phyloP scores from a whole-genome alignment of 2,329 filamentous ascomycete species.

The Orbilia brochopaga region DNA sequence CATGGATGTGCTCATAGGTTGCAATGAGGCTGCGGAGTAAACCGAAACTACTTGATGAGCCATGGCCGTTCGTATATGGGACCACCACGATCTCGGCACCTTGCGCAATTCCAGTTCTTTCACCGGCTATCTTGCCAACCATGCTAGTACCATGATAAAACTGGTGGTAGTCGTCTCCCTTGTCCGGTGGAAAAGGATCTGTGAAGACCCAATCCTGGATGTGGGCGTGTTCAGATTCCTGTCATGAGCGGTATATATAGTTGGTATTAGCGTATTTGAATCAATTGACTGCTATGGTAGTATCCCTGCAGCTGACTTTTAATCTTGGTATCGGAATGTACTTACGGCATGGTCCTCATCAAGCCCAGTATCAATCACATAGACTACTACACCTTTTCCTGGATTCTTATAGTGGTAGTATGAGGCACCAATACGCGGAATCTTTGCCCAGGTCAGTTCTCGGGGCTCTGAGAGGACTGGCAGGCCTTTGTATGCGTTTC shows the following conservation, averaged over 20 bases:
- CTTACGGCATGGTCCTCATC: constrained; percentile 12
- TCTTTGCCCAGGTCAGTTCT: neutral
- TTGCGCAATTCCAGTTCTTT: constrained; percentile 8
- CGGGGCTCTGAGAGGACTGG: constrained; percentile 4
- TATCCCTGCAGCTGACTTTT: too few species aligned
- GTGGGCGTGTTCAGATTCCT: neutral
- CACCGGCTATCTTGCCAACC: constrained; percentile 6
- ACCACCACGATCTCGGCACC: constrained; percentile 4
- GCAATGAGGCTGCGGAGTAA: constrained; percentile 1
- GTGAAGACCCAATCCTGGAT: constrained; percentile 5
- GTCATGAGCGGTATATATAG: too few species aligned
- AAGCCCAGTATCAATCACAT: constrained; percentile 10
- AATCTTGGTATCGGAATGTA: too few species aligned
- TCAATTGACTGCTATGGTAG: too few species aligned
- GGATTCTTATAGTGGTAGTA: constrained; percentile 22
- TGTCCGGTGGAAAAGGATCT: constrained; percentile 2
- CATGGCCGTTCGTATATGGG: neutral
- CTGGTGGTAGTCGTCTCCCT: neutral
- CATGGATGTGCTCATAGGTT: constrained; percentile 16
- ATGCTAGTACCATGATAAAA: constrained; percentile 5
- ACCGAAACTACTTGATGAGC: neutral
- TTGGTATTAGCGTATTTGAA: too few species aligned
- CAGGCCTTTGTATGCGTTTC: neutral
- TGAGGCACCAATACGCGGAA: neutral
- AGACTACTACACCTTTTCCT: constrained; percentile 20